Conservation (phyloP, 2,329 filamentous ascomycete species). For the Fusarium algeriense region DNA sequence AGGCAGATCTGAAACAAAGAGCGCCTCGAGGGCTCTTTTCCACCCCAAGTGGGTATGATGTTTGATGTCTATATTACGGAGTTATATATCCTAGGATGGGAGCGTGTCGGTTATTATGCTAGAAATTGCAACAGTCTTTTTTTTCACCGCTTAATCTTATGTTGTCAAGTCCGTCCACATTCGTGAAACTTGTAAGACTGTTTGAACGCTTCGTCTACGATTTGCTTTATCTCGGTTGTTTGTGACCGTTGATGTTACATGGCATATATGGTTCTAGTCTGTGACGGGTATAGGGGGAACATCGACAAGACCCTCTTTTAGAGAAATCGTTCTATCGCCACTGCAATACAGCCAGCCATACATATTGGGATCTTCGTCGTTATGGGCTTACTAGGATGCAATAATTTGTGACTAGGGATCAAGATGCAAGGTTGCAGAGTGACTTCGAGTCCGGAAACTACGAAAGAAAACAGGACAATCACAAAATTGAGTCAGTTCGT, state of each 20-base stretch:
- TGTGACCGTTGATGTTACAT: not conserved
- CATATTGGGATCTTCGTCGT: not conserved
- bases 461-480: not conserved
- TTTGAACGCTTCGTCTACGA: not conserved
- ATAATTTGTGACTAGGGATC: too few relatives aligned
- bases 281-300: not conserved
- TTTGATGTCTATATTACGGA: slow-evolving; percentile 8
- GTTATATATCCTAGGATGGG: not conserved
- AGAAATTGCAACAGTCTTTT: not conserved
- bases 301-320: not conserved
- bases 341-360: not conserved
- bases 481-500: not conserved
- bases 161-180: not conserved
- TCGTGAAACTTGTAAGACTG: not conserved
- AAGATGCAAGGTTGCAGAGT: too few relatives aligned
- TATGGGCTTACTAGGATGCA: not conserved
- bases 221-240: not conserved
- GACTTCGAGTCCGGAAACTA: not conserved
- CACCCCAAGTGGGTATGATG: not conserved
- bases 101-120: not conserved
- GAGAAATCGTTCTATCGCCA: not conserved
- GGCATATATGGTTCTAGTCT: not conserved
- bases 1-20: slow-evolving; percentile 3
- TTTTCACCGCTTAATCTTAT: not conserved
- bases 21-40: not conserved